Evolutionary conservation across 2,329 filamentous ascomycete species (phyloP), one percentile per base, ranked within the genome.

Genomic region (Rutstroemia sp.): DNA sequence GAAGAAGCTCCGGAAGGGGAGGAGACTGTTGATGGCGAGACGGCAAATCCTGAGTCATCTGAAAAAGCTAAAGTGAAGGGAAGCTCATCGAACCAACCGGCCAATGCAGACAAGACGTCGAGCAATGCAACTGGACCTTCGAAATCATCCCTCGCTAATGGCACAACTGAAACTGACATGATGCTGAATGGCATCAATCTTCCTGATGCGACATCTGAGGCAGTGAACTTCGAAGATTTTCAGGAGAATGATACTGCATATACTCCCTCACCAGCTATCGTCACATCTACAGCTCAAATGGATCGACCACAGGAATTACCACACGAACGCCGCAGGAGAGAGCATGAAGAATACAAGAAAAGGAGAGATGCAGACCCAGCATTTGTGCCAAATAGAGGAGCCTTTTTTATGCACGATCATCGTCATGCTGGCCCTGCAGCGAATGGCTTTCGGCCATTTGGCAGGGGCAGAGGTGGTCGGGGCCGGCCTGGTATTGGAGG

Each of bases 321-420:
- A 57, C 80, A 81, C 53, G 88, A 94, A 61, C 80, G 83, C 62
- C 85, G 88, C 71, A 84, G 88, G 62, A 84, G 88, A 64, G 92
- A 96, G 68, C 89, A 95, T 67, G 91, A 96, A 62, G 89, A 95
- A 68, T 95, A 95, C 74, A 85, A 87, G 73, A 89, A 87, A 73
- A 89, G 89, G 71, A 82, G 89, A 64, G 90, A 95, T 69, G 85
- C 89, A 65, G 90, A 96, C 70, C 92, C 92, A 38, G 85, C 92
- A 10, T 96, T 96, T 73, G 92, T 96, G 55, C 92, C 94, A 54
- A 96, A 95, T 68, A 80, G 92, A 63, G 94, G 94, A 58, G 87
- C 89, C 60, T 97, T 97, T 77, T 97, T 96, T 75, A 91, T 97
- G 83, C 92, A 97, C 72, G 94, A 97, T 70, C 89, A 94, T 67